Base-by-base conservation (phyloP, 1,284 basidiomycete species). In the Heterobasidion irregulare region DNA sequence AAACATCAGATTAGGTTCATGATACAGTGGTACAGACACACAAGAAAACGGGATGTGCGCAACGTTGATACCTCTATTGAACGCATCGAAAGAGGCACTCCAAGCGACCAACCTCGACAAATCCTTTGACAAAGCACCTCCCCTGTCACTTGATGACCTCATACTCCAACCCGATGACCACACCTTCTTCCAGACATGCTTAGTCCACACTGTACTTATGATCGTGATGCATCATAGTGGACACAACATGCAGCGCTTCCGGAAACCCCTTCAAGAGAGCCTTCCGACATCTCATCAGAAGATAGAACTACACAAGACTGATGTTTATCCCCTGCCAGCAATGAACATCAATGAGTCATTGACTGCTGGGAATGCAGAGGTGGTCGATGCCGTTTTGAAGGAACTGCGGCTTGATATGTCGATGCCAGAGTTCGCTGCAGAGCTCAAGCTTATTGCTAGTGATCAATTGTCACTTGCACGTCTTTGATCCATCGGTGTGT, bases 381-480 rank as follows among this genome's bases (percentile, higher is more conserved):
- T 74, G 32, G 56, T 68, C 8, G 58, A 69, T 13, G 65, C 65
- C 0, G 67, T 74, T 19, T 60, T 65, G 16, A 50, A 63, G 2
- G 67, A 68, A 48, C 63, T 72, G 0, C 45, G 57, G 1, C 36
- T 69, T 3, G 52, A 26, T 26, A 64, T n/a, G 1, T 6, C 50
- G 1, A 35, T 60, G 1, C 10, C 52, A 0, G 49, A 59, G 46
- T 49, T 66, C 3, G 53, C 2, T 52, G 8, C 19, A 48, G 53
- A 45, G 26, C 6, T 71, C 12, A 59, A 61, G 4, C 53, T 71
- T 12, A 41, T 70, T 44, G 62, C 55, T 26, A 72, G 73, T 3
- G 71, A 75, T 57, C 73, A 74, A 57, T 64, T 74, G 0, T 69
- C 73, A 0, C 62, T 73, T n/a, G 64, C 70, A 1, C 66, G 70